Percentiles rank a stretch among this genome's conserved stretches.
Evolutionary conservation across 306 rosid genomes (phyloP).

Genomic region (Begonia masoniana): DNA sequence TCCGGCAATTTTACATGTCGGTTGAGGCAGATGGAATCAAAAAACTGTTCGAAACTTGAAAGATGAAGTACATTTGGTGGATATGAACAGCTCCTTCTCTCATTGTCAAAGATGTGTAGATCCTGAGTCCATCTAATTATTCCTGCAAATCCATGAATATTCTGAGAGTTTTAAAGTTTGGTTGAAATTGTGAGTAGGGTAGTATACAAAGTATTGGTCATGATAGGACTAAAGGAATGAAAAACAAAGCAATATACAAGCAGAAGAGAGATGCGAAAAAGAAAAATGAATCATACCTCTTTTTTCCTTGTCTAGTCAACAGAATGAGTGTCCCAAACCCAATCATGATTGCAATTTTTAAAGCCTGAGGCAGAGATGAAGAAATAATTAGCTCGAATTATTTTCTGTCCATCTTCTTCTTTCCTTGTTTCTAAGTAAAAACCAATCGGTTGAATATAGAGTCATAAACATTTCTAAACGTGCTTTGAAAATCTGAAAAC

Average conservation of each 20-base stretch:
- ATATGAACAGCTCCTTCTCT: neutral
- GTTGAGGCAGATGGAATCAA: too few species aligned
- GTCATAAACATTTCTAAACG: neutral
- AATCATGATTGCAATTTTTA: constrained; percentile 54
- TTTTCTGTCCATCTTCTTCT: too few species aligned
- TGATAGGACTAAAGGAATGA: too few species aligned
- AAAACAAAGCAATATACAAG: too few species aligned
- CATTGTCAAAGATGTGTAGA: neutral
- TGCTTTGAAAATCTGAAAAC: neutral
- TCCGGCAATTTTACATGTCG: too few species aligned
- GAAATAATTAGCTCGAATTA: neutral
- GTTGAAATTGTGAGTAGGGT: too few species aligned
- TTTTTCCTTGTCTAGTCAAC: constrained; percentile 51
- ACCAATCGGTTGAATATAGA: neutral
- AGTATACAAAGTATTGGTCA: too few species aligned
- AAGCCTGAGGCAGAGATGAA: constrained; percentile 31
- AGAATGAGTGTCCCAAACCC: constrained; percentile 85
- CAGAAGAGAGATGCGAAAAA: neutral
- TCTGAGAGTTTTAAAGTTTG: too few species aligned
- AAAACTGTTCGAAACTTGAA: neutral
- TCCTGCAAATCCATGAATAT: neutral
- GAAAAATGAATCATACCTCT: constrained; percentile 13
- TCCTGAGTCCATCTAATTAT: neutral
- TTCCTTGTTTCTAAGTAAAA: neutral
- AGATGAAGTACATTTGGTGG: neutral